Percentiles rank a stretch among this genome's conserved stretches.
Evolutionary conservation across 2,329 filamentous ascomycete species (phyloP).

Genomic region (Aquanectria penicillioides): DNA sequence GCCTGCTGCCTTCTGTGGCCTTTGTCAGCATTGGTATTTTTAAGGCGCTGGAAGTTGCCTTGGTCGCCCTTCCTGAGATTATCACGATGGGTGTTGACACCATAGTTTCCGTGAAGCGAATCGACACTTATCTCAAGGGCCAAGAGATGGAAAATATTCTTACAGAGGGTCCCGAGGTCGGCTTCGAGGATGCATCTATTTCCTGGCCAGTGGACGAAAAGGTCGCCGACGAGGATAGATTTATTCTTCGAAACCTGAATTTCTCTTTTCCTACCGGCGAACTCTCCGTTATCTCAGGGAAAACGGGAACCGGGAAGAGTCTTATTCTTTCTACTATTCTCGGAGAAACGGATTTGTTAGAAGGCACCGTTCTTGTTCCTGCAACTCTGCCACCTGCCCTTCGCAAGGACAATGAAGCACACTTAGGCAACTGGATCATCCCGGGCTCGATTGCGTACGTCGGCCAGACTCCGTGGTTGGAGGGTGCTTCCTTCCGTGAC

Average conservation of each 20-base stretch:
- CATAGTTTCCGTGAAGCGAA: conserved; percentile 76
- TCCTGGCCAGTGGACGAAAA: conserved; percentile 78
- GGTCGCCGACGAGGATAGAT: conserved; percentile 66
- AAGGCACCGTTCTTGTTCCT: conserved; percentile 68
- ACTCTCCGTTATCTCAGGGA: conserved; percentile 79
- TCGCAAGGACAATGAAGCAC: conserved; percentile 71
- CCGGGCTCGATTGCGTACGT: conserved; percentile 78
- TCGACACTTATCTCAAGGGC: conserved; percentile 75
- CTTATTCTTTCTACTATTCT: conserved; percentile 78
- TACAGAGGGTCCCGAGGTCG: conserved; percentile 66
- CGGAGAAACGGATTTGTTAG: conserved; percentile 77
- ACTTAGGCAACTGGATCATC: conserved; percentile 73
- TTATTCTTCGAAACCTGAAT: conserved; percentile 72
- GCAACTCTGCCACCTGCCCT: conserved; percentile 60
- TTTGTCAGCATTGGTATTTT: conserved; percentile 84
- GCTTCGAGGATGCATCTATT: conserved; percentile 74
- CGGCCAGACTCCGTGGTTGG: conserved; percentile 85
- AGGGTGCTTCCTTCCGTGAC: conserved; percentile 80
- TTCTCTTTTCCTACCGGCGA: conserved; percentile 74
- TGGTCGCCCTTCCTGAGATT: conserved; percentile 78
- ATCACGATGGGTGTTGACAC: conserved; percentile 77
- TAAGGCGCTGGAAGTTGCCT: conserved; percentile 74
- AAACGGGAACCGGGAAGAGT: conserved; percentile 82
- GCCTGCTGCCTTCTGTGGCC: conserved; percentile 76
- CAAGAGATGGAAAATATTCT: conserved; percentile 70